A percentile compares a stretch with the other conserved stretches of the same genome.
Conservation (phyloP, 345 rosid genomes). For the Salix dunnii region DNA sequence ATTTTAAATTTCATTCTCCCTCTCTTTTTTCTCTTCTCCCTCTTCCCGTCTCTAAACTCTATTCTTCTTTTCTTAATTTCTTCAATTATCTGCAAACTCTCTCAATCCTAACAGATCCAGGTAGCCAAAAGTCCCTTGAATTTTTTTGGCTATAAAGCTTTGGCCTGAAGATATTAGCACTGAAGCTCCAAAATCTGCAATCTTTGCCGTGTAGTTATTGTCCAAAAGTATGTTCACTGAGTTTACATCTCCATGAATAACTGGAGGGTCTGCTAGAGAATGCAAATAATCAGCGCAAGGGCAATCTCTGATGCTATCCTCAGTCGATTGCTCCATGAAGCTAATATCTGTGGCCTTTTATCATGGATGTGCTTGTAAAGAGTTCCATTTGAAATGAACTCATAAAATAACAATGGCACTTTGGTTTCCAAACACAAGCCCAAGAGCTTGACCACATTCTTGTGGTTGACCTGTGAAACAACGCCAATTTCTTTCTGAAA, state of each 20-base stretch:
- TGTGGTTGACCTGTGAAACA: constrained; percentile 31
- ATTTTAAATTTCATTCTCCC: no score
- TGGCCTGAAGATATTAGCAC: constrained; percentile 20
- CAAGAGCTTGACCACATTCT: constrained; percentile 31
- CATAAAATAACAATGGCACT: constrained; percentile 30
- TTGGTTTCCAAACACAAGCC: constrained; percentile 35
- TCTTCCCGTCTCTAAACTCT: no score
- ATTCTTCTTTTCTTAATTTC: no score
- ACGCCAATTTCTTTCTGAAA: constrained; percentile 23
- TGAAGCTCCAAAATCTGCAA: constrained; percentile 38
- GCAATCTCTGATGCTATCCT: constrained; percentile 26
- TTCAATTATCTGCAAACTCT: no score
- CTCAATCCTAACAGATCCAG: no score
- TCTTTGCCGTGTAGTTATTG: constrained; percentile 25
- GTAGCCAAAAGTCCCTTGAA: constrained; percentile 34
- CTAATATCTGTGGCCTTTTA: constrained; percentile 4
- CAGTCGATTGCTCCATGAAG: constrained; percentile 20
- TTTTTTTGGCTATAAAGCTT: constrained; percentile 4
- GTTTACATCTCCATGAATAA: constrained; percentile 38
- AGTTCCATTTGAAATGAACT: constrained; percentile 27
- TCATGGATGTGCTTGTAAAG: constrained; percentile 22
- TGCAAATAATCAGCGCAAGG: constrained; percentile 31
- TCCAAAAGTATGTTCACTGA: constrained; percentile 35
- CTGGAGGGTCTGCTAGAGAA: constrained; percentile 32
- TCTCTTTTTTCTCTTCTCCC: no score